Conservation (phyloP, 2,329 filamentous ascomycete genomes). For the Trichoderma guizhouense region DNA sequence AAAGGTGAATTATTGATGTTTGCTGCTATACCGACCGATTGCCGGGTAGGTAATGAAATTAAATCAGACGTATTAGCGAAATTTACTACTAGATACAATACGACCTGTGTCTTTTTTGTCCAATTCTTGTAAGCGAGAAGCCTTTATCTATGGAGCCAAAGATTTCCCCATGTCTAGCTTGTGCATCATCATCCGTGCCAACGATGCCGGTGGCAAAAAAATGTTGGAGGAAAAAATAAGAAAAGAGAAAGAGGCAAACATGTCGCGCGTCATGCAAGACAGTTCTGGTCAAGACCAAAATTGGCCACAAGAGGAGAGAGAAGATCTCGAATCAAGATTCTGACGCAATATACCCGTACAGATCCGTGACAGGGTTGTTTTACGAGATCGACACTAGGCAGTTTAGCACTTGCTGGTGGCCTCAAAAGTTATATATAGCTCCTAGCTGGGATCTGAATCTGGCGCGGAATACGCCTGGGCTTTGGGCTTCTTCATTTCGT, state of each 20-base stretch:
- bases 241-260: neutral
- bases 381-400: conserved; percentile 17
- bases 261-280: neutral
- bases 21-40: neutral
- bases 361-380: conserved; percentile 16
- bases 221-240: neutral
- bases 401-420: neutral
- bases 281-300: neutral
- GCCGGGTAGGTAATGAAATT: neutral
- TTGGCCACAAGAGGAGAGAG: neutral
- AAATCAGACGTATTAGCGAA: neutral
- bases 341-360: conserved; percentile 16
- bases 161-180: neutral
- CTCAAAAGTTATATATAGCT: conserved; percentile 3
- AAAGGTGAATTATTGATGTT: neutral
- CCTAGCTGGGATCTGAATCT: conserved; percentile 7
- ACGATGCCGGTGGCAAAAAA: neutral
- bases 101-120: neutral
- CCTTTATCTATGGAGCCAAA: neutral
- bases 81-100: conserved; percentile 6
- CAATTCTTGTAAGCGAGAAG: neutral
- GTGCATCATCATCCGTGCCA: neutral
- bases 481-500: conserved; percentile 1
- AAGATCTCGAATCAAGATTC: conserved; percentile 13
- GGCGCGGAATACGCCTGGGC: neutral